Base-by-base conservation (phyloP, 441 rosid genomes). In the Heliophila coronopifolia region DNA sequence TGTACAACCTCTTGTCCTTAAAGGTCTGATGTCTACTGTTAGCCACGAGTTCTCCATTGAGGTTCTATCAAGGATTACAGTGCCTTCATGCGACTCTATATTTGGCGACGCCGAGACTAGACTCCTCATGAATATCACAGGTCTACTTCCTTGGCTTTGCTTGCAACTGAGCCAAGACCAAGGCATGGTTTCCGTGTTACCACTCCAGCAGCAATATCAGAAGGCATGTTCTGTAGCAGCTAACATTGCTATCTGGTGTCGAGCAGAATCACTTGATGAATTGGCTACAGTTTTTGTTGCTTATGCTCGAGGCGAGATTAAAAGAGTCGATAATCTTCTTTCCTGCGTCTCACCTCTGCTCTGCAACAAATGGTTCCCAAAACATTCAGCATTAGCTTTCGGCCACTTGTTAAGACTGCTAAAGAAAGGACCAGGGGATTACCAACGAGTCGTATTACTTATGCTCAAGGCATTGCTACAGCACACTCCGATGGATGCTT, bases 61-160 rank as follows among this genome's bases (percentile, higher is more conserved):
- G 72, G 95, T 92, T 59, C 80, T 92, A 23, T 85, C 92, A 4
- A 81, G 75, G 37, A 88, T 92, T 50, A 88, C 94, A 6, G 84
- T 92, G 42, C 89, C 81, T 48, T 81, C 95, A 2, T 88, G 98
- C 54, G 98, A 92, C 66, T 92, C 97, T 23, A 83, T 92, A 63
- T 85, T 92, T 49, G 98, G 98, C 10, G 94, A 88, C 58, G 68
- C 68, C 5, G 99, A 92, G 71, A 92, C 99, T 2, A 81, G 99
- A 63, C 95, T 92, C 57, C 73, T 92, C 11, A 85, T 92, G 99
- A 97, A 92, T 75, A 77, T 92, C 62, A 81, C 88, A 22, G 96
- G 97, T 45, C 75, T 88, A 43, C 97, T 92, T 50, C 98, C 97
- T 3, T 92, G 98, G 98, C 97, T 92, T 59, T 92, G 98, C 78